These are phyloP conservation scores for Trypanosomatidae sp. DNA, from an alignment of 208 protist species.

Conservation along the genomic window DNA sequence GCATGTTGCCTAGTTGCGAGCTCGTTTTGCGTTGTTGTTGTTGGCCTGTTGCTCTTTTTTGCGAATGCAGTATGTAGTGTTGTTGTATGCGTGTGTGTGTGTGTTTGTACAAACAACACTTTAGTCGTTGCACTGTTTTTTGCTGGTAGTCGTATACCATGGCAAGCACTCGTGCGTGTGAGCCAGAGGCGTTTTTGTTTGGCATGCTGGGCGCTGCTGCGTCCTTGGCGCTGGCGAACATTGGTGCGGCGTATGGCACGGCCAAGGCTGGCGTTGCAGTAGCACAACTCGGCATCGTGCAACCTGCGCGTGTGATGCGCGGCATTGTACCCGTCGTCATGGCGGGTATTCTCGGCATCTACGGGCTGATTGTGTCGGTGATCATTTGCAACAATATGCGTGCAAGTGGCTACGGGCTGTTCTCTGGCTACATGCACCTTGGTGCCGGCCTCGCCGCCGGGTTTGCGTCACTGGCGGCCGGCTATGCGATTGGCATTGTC, in stretches of 20 bases:
- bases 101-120: too few species aligned
- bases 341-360: constrained; percentile 90
- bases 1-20: too few species aligned
- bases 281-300: constrained; percentile 93
- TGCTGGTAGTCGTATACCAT: background rate
- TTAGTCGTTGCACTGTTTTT: background rate
- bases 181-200: constrained; percentile 83
- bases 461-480: constrained; percentile 91
- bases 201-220: constrained; percentile 90
- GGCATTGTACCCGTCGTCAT: constrained; percentile 88
- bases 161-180: constrained; percentile 9
- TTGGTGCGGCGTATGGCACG: constrained; percentile 97
- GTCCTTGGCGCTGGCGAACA: constrained; percentile 78
- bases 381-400: constrained; percentile 86
- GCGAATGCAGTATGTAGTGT: too few species aligned
- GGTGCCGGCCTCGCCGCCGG: constrained; percentile 94
- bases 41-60: too few species aligned
- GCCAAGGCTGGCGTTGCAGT: constrained; percentile 96
- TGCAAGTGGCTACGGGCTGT: constrained; percentile 36
- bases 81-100: too few species aligned
- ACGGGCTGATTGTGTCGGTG: constrained; percentile 79
- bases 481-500: constrained; percentile 98
- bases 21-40: too few species aligned
- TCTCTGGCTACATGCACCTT: constrained; percentile 92
- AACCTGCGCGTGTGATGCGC: constrained; percentile 90